phyloP scores from a whole-genome alignment of 495 filamentous ascomycete species.

The Aspergillus kassunensis region DNA sequence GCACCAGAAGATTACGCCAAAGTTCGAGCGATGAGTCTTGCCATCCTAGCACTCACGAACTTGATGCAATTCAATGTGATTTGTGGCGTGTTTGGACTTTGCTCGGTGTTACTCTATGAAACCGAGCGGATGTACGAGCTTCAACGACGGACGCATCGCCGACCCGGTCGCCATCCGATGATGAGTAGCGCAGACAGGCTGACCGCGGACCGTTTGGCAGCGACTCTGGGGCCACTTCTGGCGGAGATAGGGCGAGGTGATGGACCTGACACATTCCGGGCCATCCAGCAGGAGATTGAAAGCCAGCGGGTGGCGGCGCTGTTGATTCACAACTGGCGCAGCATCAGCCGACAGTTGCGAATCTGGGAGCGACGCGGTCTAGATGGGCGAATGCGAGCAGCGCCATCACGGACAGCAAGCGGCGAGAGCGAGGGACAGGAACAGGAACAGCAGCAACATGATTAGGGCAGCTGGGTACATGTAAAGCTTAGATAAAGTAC shows the following conservation, averaged over 20 bases:
- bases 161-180: conserved; percentile 1
- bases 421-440: neutral
- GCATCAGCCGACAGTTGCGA: conserved; percentile 30
- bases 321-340: conserved; percentile 34
- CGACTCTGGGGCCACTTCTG: conserved; percentile 34
- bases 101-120: conserved; percentile 27
- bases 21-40: conserved; percentile 31
- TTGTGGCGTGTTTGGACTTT: conserved; percentile 39
- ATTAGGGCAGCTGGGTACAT: too few species aligned
- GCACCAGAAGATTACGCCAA: conserved; percentile 16
- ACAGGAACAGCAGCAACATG: neutral
- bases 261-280: conserved; percentile 13
- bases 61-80: conserved; percentile 39
- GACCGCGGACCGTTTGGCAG: conserved; percentile 26
- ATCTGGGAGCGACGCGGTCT: conserved; percentile 20
- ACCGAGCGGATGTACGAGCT: conserved; percentile 18
- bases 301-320: conserved; percentile 29
- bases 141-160: conserved; percentile 14
- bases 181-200: conserved; percentile 15
- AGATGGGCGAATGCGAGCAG: neutral
- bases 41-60: conserved; percentile 35
- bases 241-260: conserved; percentile 13
- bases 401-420: conserved; percentile 1
- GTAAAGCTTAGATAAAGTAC: too few species aligned
- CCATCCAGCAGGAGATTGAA: conserved; percentile 29